Conservation (phyloP, 2,329 filamentous ascomycete genomes). For the Falciphora oryzae region DNA sequence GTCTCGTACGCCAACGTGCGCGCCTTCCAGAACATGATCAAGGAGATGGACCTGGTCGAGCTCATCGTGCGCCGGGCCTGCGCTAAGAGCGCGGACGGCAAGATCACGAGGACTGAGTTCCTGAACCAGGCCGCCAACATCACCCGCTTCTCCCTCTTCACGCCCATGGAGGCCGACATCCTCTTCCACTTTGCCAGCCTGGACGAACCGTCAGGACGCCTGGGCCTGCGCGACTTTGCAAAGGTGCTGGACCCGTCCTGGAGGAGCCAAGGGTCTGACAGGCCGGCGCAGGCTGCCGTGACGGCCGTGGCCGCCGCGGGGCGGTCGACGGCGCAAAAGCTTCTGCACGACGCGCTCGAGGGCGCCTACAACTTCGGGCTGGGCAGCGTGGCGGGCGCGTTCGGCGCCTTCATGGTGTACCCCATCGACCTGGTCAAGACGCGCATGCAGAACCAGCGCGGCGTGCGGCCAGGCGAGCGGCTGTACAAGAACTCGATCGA, state of each 20-base stretch:
- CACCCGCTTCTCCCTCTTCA: constrained; percentile 92
- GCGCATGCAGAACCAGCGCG: constrained; percentile 94
- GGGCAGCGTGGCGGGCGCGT: constrained; percentile 86
- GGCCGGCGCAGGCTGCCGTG: constrained; percentile 34
- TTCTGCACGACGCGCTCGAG: constrained; percentile 62
- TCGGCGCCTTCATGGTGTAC: constrained; percentile 99
- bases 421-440: constrained; percentile 99
- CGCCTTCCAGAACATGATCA: constrained; percentile 96
- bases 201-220: constrained; percentile 79
- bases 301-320: constrained; percentile 33
- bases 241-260: constrained; percentile 94
- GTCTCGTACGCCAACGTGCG: constrained; percentile 97
- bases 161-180: constrained; percentile 97
- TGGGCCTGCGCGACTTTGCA: constrained; percentile 79
- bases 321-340: constrained; percentile 46
- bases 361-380: constrained; percentile 87
- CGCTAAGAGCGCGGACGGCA: constrained; percentile 76
- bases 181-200: constrained; percentile 97
- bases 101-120: constrained; percentile 91
- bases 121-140: constrained; percentile 86
- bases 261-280: constrained; percentile 52
- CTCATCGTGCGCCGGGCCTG: constrained; percentile 85
- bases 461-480: constrained; percentile 72
- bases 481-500: constrained; percentile 97
- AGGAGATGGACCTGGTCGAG: constrained; percentile 96